Conservation (phyloP, 2,329 filamentous ascomycete genomes). For the Hypocrella siamensis region DNA sequence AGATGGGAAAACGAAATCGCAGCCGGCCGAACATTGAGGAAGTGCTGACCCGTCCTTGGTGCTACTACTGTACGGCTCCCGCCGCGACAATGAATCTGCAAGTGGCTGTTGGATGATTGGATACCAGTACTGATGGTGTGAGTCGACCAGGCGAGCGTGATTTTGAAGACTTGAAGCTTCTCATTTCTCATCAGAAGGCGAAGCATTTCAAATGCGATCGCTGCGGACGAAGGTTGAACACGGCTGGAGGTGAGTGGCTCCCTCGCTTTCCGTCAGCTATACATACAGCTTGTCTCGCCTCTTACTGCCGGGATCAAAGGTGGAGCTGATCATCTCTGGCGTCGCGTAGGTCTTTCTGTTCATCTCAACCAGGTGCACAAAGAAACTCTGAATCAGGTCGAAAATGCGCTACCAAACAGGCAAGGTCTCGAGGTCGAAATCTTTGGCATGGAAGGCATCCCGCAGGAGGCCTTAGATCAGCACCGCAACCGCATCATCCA, state of each 20-base stretch:
- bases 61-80: constrained; percentile 70
- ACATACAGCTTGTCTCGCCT: neutral
- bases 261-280: neutral
- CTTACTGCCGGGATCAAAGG: constrained; percentile 33
- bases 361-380: constrained; percentile 99
- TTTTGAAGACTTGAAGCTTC: constrained; percentile 92
- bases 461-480: constrained; percentile 65
- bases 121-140: constrained; percentile 9
- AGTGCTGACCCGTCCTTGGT: constrained; percentile 78
- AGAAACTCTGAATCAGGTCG: constrained; percentile 71
- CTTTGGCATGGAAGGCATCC: constrained; percentile 96
- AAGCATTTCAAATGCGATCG: constrained; percentile 97
- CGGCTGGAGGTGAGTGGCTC: constrained; percentile 61
- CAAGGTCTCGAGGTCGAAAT: constrained; percentile 84
- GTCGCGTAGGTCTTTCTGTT: constrained; percentile 61
- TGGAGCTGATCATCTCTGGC: constrained; percentile 77
- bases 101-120: neutral
- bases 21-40: constrained; percentile 77
- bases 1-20: constrained; percentile 83
- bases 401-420: constrained; percentile 81
- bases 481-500: constrained; percentile 79
- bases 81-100: neutral
- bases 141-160: constrained; percentile 58
- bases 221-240: constrained; percentile 79
- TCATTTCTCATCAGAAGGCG: constrained; percentile 96